Evolutionary conservation across 257 asterid genomes (phyloP).

Genomic region (Solanum neorickii): DNA sequence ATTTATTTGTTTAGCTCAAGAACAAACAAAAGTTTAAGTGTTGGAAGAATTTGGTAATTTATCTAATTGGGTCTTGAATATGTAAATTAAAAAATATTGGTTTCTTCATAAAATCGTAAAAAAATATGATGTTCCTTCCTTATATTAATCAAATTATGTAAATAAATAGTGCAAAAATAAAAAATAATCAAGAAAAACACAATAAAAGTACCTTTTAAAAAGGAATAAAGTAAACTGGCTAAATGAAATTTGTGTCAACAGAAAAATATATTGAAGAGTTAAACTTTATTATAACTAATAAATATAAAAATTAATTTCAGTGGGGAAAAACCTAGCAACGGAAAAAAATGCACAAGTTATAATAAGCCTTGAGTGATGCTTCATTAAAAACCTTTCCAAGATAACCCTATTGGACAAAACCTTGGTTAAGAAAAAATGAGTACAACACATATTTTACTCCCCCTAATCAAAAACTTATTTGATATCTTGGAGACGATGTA

Average conservation of each 20-base stretch:
- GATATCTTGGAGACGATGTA: too few relatives aligned
- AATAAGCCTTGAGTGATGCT: too few relatives aligned
- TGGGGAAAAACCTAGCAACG: too few relatives aligned
- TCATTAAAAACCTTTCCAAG: too few relatives aligned
- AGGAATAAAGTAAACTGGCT: background rate
- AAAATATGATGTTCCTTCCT: background rate
- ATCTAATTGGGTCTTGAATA: background rate
- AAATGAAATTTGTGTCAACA: background rate
- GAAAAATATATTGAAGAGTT: background rate
- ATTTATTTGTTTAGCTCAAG: background rate
- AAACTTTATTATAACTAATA: background rate
- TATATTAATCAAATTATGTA: background rate
- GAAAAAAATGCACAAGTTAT: too few relatives aligned
- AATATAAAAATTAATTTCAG: background rate
- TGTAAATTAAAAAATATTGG: background rate
- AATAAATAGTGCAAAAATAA: background rate
- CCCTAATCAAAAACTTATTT: too few relatives aligned
- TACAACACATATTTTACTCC: too few relatives aligned
- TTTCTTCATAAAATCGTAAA: background rate
- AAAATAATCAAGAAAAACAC: background rate
- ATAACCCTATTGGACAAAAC: too few relatives aligned
- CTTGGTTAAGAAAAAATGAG: too few relatives aligned
- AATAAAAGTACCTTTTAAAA: background rate
- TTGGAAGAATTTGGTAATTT: background rate
- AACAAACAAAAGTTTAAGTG: background rate